phyloP scores from a whole-genome alignment of 352 stramenopile genomes.

The Phytophthora multivora region DNA sequence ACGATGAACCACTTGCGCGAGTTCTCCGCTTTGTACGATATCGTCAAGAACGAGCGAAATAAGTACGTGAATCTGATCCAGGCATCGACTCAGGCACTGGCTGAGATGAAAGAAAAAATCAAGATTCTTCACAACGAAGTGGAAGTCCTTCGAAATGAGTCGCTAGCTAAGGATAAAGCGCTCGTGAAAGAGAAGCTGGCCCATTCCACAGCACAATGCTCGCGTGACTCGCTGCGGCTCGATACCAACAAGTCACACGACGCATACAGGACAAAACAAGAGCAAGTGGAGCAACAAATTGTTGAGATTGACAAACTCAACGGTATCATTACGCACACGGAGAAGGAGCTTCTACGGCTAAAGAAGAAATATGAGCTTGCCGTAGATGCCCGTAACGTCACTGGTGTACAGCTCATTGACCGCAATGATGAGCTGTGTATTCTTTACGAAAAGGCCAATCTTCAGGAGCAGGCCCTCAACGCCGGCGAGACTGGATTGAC shows the following conservation, averaged over 20 bases:
- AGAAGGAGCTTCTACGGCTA: constrained; percentile 92
- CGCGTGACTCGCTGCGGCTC: constrained; percentile 86
- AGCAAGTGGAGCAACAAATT: constrained; percentile 95
- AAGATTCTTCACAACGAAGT: constrained; percentile 96
- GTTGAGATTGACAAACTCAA: constrained; percentile 96
- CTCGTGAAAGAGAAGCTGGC: constrained; percentile 90
- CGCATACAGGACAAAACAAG: constrained; percentile 90
- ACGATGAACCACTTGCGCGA: constrained; percentile 92
- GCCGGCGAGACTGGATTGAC: constrained; percentile 82
- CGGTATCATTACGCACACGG: constrained; percentile 90
- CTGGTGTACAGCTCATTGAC: constrained; percentile 93
- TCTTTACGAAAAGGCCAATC: constrained; percentile 93
- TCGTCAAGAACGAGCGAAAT: constrained; percentile 96
- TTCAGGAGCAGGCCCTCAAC: constrained; percentile 87
- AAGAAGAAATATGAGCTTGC: constrained; percentile 92
- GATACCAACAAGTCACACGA: constrained; percentile 93
- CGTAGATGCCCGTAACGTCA: constrained; percentile 87
- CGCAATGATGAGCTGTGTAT: constrained; percentile 96
- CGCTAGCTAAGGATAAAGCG: constrained; percentile 91
- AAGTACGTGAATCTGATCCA: constrained; percentile 97
- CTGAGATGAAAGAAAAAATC: constrained; percentile 97
- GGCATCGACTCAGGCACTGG: constrained; percentile 88
- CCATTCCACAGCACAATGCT: constrained; percentile 87
- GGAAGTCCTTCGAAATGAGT: constrained; percentile 94
- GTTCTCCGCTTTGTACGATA: constrained; percentile 94